Base-by-base conservation (phyloP, 495 filamentous ascomycete genomes). In the Delitschia confertaspora region DNA sequence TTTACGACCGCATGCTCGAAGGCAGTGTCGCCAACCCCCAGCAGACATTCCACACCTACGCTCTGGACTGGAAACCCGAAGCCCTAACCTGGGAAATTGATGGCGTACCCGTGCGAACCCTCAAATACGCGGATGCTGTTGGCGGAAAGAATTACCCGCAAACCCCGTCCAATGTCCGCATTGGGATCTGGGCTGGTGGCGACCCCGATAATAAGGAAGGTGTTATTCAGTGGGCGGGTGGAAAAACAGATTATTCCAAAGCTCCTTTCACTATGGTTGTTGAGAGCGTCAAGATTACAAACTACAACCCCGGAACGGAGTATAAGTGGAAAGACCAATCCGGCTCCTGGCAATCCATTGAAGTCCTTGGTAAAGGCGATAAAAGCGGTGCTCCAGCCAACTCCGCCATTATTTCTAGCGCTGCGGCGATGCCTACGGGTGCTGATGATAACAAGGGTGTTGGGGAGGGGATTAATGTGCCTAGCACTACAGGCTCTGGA, bases 121-220 rank as follows among this genome's bases (percentile, higher is more conserved):
- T 93, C 14, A 66, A 69, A 25, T 73, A 78, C 34, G 80, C 82
- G 18, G 74, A 80, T 51, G 53, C 59, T 19, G 25, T 44, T 18
- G 66, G 71, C 48, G 76, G 76, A 20, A 64, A 76, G 42, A 65
- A 69, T 57, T 95, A 82, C 55, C 88, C 88, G 3, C 86, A 93
- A 57, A 86, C 87, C 0, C 88, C 88, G 8, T 85, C 85, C 83
- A 80, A 78, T 62, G 66, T 93, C 38, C 83, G 79, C 50, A 65
- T 93, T 34, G 87, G 88, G 25, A 79, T 80, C 50, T 95, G 88
- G 88, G 83, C 83, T 45, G 88, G 85, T 41, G 87, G 87, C 43
- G 85, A 91, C 54, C 66, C 79, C 0, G 47, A 40, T 31, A 57
- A 59, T 33, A 13, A 36, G 6, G 30, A 47, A 18, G 64, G 73